Evolutionary conservation across 805 yeast species (phyloP).

Genomic region (Candida boidinii): DNA sequence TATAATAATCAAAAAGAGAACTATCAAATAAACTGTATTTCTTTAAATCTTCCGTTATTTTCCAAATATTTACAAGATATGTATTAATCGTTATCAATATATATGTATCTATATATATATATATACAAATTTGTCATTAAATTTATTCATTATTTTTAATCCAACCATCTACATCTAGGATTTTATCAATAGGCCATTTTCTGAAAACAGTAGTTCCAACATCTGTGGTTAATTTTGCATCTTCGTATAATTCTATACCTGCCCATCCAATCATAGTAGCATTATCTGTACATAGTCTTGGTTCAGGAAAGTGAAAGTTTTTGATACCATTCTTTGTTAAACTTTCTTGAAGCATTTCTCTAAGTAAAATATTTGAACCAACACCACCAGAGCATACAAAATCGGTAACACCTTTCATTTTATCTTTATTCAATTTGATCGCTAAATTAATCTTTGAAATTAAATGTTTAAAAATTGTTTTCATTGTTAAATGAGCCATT

Average conservation of each 20-base stretch:
- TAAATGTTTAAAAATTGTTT: slow-evolving; percentile 64
- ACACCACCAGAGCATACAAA: slow-evolving; percentile 94
- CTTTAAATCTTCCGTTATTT: no score
- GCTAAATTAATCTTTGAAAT: slow-evolving; percentile 53
- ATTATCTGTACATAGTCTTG: slow-evolving; percentile 80
- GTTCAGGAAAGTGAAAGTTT: slow-evolving; percentile 59
- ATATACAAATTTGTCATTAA: background rate
- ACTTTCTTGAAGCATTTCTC: slow-evolving; percentile 36
- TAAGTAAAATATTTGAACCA: slow-evolving; percentile 58
- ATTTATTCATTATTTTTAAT: slow-evolving; percentile 4
- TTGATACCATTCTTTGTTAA: slow-evolving; percentile 21
- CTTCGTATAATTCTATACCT: slow-evolving; percentile 78
- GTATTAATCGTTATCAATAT: background rate
- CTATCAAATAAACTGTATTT: no score
- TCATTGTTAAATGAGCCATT: slow-evolving; percentile 53
- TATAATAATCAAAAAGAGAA: no score
- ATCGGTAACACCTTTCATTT: slow-evolving; percentile 34
- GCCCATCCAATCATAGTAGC: slow-evolving; percentile 98
- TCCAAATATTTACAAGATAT: background rate
- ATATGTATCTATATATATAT: background rate
- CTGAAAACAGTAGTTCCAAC: slow-evolving; percentile 55
- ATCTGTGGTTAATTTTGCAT: slow-evolving; percentile 35
- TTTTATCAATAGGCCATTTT: slow-evolving; percentile 72
- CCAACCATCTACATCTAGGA: slow-evolving; percentile 48
- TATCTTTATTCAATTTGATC: slow-evolving; percentile 29